Evolutionary conservation across 164 flowering plant species (phyloP), one percentile per base, ranked within the genome.

Genomic region (Kingdonia uniflora): DNA sequence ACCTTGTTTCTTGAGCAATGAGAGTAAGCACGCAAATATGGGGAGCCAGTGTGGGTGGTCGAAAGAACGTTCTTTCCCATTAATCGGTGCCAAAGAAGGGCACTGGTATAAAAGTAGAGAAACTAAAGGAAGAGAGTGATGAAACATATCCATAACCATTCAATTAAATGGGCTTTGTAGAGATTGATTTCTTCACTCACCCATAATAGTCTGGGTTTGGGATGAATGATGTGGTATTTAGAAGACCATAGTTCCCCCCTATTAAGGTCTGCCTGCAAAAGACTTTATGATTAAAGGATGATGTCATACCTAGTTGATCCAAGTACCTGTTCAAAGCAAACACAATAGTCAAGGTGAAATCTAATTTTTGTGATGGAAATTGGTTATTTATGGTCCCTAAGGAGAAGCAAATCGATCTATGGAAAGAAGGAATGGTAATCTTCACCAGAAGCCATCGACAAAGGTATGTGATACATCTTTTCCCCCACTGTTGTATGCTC

Each of bases 161-260:
- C n/a, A n/a, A n/a, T n/a, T n/a, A n/a, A n/a, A n/a, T n/a, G n/a
- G n/a, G n/a, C n/a, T n/a, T n/a, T n/a, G n/a, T n/a, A n/a, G n/a
- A n/a, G n/a, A n/a, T 21, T 20, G 6, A 51, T 24, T 2, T 51
- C n/a, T n/a, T 10, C 6, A 51, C 5, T 15, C 3, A 79, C 90
- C 85, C 59, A 55, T 84, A 81, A 51, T 76, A 84, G 62, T 81
- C 88, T 0, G 88, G 95, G 53, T 80, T 81, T 0, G 88, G 91
- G 20, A 71, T 58, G 59, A 80, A 73, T 2, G 79, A 58, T 2
- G 82, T 70, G 2, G 84, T 74, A 38, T 87, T 76, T 14, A 87
- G 78, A n/a, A 87, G 77, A 33, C 70, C 88, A 50, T 87, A 84
- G 72, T 84, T 84, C 49, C 92, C 87, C 14, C 92, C 91, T 23